Percentiles rank a stretch among this genome's conserved stretches.
Evolutionary conservation across 805 yeast genomes (phyloP).

Genomic region (Spathaspora girioi): DNA sequence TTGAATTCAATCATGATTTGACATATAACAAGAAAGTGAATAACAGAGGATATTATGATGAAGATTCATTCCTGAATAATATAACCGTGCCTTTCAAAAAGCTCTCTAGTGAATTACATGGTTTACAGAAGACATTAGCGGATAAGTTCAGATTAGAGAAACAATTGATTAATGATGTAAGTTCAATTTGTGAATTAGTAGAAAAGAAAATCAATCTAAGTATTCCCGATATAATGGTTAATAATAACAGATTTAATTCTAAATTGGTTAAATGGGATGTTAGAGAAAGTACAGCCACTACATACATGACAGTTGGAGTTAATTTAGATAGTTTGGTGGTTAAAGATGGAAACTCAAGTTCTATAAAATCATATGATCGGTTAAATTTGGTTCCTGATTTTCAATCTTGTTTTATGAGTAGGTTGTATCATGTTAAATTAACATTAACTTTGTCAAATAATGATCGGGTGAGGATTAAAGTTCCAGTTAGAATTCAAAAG

Average conservation of each 20-base stretch:
- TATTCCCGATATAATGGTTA: constrained; percentile 14
- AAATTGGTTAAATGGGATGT: constrained; percentile 8
- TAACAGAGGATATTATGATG: constrained; percentile 8
- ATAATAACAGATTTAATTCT: constrained; percentile 3
- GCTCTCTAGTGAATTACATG: constrained; percentile 15
- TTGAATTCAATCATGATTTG: constrained; percentile 35
- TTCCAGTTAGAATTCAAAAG: constrained; percentile 28
- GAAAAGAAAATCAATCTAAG: constrained; percentile 22
- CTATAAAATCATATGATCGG: constrained; percentile 15
- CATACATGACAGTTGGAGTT: constrained; percentile 10
- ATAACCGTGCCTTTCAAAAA: constrained; percentile 20
- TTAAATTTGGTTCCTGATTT: constrained; percentile 35
- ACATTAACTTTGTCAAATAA: constrained; percentile 17
- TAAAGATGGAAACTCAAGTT: constrained; percentile 7
- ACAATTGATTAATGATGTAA: constrained; percentile 25
- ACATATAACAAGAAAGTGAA: constrained; percentile 17
- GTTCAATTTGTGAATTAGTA: constrained; percentile 23
- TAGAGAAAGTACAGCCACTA: not conserved
- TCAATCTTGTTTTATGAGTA: constrained; percentile 30
- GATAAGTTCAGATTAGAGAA: constrained; percentile 26
- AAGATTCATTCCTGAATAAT: constrained; percentile 23
- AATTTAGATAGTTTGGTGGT: constrained; percentile 11
- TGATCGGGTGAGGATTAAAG: constrained; percentile 19
- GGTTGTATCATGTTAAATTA: constrained; percentile 29
- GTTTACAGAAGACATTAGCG: constrained; percentile 16